Percentiles rank a stretch among this genome's conserved stretches.
Evolutionary conservation across 1,284 basidiomycete species (phyloP).

Genomic region (Rhodotorula sp.): DNA sequence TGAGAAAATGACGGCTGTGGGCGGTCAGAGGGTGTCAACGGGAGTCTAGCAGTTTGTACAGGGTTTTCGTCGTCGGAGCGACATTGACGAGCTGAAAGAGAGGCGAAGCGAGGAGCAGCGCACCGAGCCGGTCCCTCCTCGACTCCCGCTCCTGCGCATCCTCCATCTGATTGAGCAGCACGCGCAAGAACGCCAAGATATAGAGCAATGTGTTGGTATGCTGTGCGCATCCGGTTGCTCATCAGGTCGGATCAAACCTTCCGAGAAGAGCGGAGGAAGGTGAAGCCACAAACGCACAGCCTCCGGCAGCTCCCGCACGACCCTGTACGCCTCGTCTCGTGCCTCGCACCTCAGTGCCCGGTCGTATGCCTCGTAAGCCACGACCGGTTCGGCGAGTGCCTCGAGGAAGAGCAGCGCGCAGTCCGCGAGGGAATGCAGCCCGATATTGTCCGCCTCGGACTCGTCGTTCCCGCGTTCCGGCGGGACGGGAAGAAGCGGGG

Average conservation of each 20-base stretch:
- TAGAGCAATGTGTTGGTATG: conserved; percentile 36
- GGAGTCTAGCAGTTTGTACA: not conserved
- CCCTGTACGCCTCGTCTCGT: conserved; percentile 29
- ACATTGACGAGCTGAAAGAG: too few species aligned
- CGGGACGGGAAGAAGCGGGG: not conserved
- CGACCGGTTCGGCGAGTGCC: conserved; percentile 26
- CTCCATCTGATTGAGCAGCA: conserved; percentile 18
- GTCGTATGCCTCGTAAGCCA: conserved; percentile 15
- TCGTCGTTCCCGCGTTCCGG: conserved; percentile 1
- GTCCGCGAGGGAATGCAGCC: conserved; percentile 21
- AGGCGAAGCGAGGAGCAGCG: not conserved
- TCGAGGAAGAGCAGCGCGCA: conserved; percentile 19
- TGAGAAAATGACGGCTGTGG: conserved; percentile 31
- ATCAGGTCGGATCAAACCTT: too few species aligned
- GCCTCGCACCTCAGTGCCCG: conserved; percentile 22
- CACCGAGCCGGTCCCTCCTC: conserved; percentile 25
- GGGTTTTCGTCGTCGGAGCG: too few species aligned
- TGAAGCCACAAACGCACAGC: conserved; percentile 17
- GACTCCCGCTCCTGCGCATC: not conserved
- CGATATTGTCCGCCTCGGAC: not conserved
- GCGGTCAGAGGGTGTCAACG: not conserved
- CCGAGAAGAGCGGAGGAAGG: not conserved
- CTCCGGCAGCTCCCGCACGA: conserved; percentile 20
- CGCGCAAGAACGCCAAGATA: conserved; percentile 34
- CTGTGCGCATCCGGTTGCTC: not conserved